Evolutionary conservation across 257 asterid genomes (phyloP).

Genomic region (Solanum sitiens): DNA sequence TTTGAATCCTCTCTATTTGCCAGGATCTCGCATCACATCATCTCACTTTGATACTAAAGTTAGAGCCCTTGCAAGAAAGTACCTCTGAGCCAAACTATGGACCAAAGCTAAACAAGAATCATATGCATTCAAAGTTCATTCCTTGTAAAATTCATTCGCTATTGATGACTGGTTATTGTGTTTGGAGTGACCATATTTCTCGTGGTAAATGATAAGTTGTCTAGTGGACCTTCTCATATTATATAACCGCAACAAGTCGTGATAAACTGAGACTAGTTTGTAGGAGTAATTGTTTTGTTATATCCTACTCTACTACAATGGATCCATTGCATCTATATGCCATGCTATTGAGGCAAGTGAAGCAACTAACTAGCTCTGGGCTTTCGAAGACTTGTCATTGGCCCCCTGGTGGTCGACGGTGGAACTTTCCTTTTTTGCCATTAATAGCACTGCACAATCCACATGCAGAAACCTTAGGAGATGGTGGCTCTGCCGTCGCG

Average conservation of each 20-base stretch:
- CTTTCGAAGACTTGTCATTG: not conserved
- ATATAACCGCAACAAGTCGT: not conserved
- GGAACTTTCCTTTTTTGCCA: not conserved
- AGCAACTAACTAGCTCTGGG: not conserved
- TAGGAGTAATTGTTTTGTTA: not conserved
- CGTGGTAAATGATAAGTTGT: not conserved
- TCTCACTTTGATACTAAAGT: slow-evolving; percentile 98
- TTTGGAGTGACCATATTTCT: not conserved
- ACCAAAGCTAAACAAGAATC: not conserved
- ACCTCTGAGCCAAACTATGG: slow-evolving; percentile 32
- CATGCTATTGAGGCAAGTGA: not conserved
- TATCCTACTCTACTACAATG: not conserved
- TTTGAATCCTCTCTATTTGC: slow-evolving; percentile 88
- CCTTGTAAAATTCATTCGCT: not conserved
- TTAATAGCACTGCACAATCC: not conserved
- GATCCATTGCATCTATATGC: not conserved
- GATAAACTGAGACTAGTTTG: not conserved
- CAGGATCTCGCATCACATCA: slow-evolving; percentile 91
- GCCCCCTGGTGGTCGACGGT: not conserved
- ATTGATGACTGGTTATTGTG: not conserved
- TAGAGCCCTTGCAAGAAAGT: slow-evolving; percentile 87
- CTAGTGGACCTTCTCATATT: not conserved
- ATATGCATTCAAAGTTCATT: not conserved
- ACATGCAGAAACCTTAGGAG: slow-evolving; percentile 25
- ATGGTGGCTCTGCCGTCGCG: slow-evolving; percentile 38